These are phyloP conservation scores for Coemansia sp. DNA, from an alignment of 192 early-diverging fungal species.

Conservation along the genomic window DNA sequence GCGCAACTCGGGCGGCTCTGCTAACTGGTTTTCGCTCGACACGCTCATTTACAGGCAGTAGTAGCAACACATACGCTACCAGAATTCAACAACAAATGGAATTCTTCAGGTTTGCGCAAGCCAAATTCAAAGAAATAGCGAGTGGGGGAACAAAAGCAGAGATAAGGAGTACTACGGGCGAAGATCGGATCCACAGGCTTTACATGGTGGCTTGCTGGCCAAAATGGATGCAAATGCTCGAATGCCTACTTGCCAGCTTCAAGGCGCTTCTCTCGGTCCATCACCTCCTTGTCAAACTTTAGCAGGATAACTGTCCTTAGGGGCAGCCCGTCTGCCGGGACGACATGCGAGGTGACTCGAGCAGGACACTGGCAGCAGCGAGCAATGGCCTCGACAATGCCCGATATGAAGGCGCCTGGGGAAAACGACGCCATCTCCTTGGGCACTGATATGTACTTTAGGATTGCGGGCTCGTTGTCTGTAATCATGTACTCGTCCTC, in stretches of 20 bases:
- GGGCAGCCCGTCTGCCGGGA: conserved; percentile 83
- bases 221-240: no score
- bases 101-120: neutral
- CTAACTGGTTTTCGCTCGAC: neutral
- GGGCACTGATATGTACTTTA: conserved; percentile 90
- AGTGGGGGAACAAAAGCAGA: neutral
- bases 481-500: conserved; percentile 99
- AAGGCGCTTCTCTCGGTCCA: conserved; percentile 71
- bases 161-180: neutral
- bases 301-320: conserved; percentile 92
- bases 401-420: conserved; percentile 92
- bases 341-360: conserved; percentile 86
- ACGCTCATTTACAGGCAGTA: neutral
- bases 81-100: neutral
- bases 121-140: neutral
- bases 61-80: neutral
- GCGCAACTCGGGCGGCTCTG: neutral
- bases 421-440: conserved; percentile 90
- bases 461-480: conserved; percentile 93
- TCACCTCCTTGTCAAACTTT: conserved; percentile 84
- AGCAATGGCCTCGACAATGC: conserved; percentile 92
- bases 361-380: conserved; percentile 78
- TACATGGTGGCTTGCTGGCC: no score
- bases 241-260: conserved; percentile 52
- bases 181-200: neutral